These are phyloP conservation scores for Candida sakaeoensis DNA, from an alignment of 805 yeast species.

Conservation along the genomic window DNA sequence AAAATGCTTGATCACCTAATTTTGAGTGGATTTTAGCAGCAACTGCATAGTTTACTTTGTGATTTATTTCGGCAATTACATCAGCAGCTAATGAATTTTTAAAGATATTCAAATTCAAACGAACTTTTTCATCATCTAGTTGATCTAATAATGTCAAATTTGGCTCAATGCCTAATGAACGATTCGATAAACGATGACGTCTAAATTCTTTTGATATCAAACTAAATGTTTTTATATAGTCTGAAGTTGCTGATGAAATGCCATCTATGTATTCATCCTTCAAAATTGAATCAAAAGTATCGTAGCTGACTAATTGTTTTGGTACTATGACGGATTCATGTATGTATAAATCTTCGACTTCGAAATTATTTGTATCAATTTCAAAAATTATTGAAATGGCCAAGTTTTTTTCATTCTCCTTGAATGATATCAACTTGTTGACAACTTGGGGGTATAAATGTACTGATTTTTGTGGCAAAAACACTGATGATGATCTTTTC, in stretches of 20 bases:
- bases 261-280: slow-evolving; percentile 21
- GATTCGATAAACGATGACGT: slow-evolving; percentile 58
- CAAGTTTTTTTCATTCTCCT: slow-evolving; percentile 55
- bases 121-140: slow-evolving; percentile 80
- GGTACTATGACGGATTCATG: slow-evolving; percentile 71
- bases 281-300: slow-evolving; percentile 52
- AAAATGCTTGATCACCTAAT: slow-evolving; percentile 75
- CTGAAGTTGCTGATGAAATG: slow-evolving; percentile 54
- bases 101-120: slow-evolving; percentile 69
- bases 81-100: slow-evolving; percentile 54
- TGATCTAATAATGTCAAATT: slow-evolving; percentile 68
- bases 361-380: slow-evolving; percentile 67
- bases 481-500: slow-evolving; percentile 86
- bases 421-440: slow-evolving; percentile 57
- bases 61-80: slow-evolving; percentile 69
- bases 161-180: slow-evolving; percentile 44
- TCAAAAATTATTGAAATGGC: slow-evolving; percentile 78
- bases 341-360: slow-evolving; percentile 71
- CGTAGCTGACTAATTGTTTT: slow-evolving; percentile 51
- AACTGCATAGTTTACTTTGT: slow-evolving; percentile 78
- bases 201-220: slow-evolving; percentile 67
- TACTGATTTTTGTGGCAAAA: slow-evolving; percentile 71
- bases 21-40: slow-evolving; percentile 76
- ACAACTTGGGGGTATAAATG: slow-evolving; percentile 68
- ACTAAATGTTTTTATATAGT: slow-evolving; percentile 60